phyloP scores from a whole-genome alignment of 371 early-diverging fungal species.

The Zychaea mexicana region DNA sequence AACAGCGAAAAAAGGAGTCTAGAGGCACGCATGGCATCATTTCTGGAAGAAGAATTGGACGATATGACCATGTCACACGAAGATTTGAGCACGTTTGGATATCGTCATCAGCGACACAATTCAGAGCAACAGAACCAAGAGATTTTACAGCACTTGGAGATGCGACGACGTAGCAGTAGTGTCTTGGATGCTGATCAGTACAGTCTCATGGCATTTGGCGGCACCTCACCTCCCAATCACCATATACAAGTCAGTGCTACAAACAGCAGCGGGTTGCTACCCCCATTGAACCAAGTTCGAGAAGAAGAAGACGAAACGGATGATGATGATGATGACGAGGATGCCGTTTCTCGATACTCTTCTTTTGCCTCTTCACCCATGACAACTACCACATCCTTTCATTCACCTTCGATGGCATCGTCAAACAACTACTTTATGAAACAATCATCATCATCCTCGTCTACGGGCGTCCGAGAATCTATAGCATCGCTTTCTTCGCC shows the following conservation, averaged over 20 bases:
- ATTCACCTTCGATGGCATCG: neutral
- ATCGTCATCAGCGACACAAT: neutral
- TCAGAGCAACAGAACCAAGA: neutral
- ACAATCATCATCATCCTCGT: neutral
- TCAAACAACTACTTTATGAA: neutral
- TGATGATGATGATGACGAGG: conserved; percentile 11
- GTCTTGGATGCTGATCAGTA: conserved; percentile 5
- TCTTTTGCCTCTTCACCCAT: conserved; percentile 14
- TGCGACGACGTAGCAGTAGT: conserved; percentile 12
- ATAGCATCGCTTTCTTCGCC: neutral
- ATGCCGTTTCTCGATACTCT: conserved; percentile 16
- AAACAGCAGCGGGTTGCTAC: neutral
- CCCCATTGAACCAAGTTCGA: conserved; percentile 12
- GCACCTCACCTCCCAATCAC: neutral
- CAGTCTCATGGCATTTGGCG: conserved; percentile 2
- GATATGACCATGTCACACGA: conserved; percentile 11
- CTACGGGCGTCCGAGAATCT: neutral
- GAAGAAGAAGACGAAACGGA: conserved; percentile 16
- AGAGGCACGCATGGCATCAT: conserved; percentile 16
- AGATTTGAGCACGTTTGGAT: conserved; percentile 7
- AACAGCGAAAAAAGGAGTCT: conserved; percentile 12
- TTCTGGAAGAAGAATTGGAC: conserved; percentile 18
- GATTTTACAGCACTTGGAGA: neutral
- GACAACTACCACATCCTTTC: conserved; percentile 1
- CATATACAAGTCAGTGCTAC: neutral